Base-by-base conservation (phyloP, 768 basidiomycete genomes). In the Daedaleopsis nitida region DNA sequence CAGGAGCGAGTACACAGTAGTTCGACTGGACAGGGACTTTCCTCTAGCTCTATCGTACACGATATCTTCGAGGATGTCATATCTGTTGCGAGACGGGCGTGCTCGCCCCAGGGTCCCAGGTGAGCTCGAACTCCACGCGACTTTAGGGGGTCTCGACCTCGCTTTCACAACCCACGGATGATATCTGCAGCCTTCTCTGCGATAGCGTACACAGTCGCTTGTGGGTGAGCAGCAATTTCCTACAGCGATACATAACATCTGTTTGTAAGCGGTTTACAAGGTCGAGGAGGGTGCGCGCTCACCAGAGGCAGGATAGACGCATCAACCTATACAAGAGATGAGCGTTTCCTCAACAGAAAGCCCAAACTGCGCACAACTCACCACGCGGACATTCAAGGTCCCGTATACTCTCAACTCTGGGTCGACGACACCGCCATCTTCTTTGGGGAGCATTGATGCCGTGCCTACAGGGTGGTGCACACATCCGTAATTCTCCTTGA, bases 361-460 rank as follows among this genome's bases (percentile, higher is more conserved):
- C 9, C 19, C n/a, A n/a, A n/a, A n/a, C n/a, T n/a, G n/a, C n/a
- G n/a, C n/a, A n/a, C n/a, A n/a, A n/a, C 57, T 42, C 27, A 58
- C 59, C 17, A 65, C 59, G 7, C 64, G 44, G 24, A 61, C 49
- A 53, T 61, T 61, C 11, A 52, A 38, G 5, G 59, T 64, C 6
- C 53, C 32, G 12, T 64, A 55, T 10, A 60, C 63, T 32, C 57
- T 65, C 23, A 65, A 32, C 13, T 39, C n/a, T 0, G 52, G 43
- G 37, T 62, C 60, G 1, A 65, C 60, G 10, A 59, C 60, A 10
- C 64, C 60, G 13, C 60, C 64, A 17, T 62, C 60, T 45, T 62
- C 60, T 13, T 35, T 23, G 1, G 60, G 60, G 5, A 65, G 43
- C 60, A 65, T 65, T 3, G 57, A 48, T 5, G 53, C 52, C 10